Evolutionary conservation across 1,284 basidiomycete species (phyloP).

Genomic region (Trichosporon asahii): DNA sequence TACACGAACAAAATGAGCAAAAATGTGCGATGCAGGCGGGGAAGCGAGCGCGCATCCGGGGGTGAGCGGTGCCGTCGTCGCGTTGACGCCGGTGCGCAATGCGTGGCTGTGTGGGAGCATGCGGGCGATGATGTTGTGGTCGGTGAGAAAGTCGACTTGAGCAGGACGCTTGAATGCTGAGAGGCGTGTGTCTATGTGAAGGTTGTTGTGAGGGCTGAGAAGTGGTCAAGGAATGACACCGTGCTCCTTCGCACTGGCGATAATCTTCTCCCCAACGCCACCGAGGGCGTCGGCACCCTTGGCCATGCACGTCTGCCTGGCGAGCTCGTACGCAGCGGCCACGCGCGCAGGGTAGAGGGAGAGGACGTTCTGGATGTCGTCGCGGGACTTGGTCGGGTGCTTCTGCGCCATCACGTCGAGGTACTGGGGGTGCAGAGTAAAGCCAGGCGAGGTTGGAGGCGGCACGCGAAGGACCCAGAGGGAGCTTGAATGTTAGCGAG

Average conservation of each 20-base stretch:
- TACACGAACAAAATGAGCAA: neutral
- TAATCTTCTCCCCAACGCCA: neutral
- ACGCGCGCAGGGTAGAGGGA: neutral
- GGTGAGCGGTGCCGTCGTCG: neutral
- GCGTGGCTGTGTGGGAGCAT: neutral
- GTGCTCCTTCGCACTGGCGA: conserved; percentile 5
- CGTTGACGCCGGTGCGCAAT: neutral
- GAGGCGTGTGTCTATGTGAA: neutral
- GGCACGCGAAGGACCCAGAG: conserved; percentile 1
- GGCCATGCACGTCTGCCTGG: neutral
- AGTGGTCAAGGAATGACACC: neutral
- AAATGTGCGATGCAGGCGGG: conserved; percentile 1
- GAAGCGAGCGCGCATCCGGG: neutral
- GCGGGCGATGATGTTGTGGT: neutral
- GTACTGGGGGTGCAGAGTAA: neutral
- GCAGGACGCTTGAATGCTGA: neutral
- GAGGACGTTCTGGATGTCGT: neutral
- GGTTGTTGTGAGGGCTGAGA: neutral
- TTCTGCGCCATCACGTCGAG: conserved; percentile 8
- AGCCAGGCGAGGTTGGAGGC: conserved; percentile 1
- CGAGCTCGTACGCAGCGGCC: conserved; percentile 2
- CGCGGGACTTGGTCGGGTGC: neutral
- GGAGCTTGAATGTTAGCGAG: neutral
- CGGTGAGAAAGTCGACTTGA: neutral
- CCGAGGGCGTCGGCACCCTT: neutral